Evolutionary conservation across 2,329 filamentous ascomycete species (phyloP).

Genomic region (Rutstroemia sydowiana): DNA sequence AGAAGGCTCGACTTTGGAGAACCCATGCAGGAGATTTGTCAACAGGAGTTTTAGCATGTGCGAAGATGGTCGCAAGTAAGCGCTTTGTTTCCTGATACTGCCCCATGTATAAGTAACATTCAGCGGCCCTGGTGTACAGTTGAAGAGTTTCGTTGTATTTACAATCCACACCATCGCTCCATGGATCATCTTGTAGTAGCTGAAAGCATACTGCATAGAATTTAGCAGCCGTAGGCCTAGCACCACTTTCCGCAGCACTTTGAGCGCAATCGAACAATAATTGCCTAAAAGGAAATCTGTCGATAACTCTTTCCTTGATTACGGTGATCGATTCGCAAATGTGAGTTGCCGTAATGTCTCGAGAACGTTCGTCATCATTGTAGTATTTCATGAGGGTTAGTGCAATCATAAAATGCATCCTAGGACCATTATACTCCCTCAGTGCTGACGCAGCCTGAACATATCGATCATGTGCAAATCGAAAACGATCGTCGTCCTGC

Average conservation of each 20-base stretch:
- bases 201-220: slow-evolving; percentile 72
- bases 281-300: slow-evolving; percentile 57
- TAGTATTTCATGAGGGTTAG: slow-evolving; percentile 72
- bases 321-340: slow-evolving; percentile 71
- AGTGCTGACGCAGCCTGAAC: slow-evolving; percentile 66
- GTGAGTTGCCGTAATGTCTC: slow-evolving; percentile 72
- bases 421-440: slow-evolving; percentile 59
- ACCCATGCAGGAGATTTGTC: slow-evolving; percentile 83
- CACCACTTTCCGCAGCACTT: slow-evolving; percentile 72
- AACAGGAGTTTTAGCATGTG: slow-evolving; percentile 60
- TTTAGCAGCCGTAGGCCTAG: slow-evolving; percentile 71
- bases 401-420: slow-evolving; percentile 89
- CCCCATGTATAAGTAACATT: slow-evolving; percentile 75
- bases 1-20: slow-evolving; percentile 70
- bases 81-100: slow-evolving; percentile 60
- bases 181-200: slow-evolving; percentile 73
- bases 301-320: slow-evolving; percentile 57
- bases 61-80: slow-evolving; percentile 63
- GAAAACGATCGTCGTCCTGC: slow-evolving; percentile 79
- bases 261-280: slow-evolving; percentile 74
- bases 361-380: slow-evolving; percentile 49
- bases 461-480: slow-evolving; percentile 84
- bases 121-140: slow-evolving; percentile 70
- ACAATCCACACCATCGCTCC: slow-evolving; percentile 67
- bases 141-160: slow-evolving; percentile 81